These are phyloP conservation scores for Termitomyces sp. DNA, from an alignment of 768 basidiomycete genomes.

Conservation along the genomic window DNA sequence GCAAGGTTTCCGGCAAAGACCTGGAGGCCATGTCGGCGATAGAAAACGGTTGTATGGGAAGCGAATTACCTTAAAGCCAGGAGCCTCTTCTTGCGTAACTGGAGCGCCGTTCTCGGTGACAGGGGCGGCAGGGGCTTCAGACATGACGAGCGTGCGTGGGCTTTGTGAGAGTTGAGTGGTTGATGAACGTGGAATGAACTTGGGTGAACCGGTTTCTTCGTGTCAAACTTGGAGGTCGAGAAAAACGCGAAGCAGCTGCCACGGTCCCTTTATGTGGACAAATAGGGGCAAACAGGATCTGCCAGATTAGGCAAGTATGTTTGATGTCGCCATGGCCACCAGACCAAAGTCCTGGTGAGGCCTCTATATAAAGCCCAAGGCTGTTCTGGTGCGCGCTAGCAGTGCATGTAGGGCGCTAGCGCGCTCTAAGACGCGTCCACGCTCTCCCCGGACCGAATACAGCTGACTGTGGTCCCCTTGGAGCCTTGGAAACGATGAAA, in stretches of 20 bases:
- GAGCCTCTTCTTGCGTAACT: conserved; percentile 75
- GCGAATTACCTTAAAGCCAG: conserved; percentile 70
- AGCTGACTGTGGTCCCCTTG: neutral
- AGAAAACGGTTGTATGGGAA: conserved; percentile 19
- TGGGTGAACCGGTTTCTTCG: conserved; percentile 81
- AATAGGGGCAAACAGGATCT: conserved; percentile 30
- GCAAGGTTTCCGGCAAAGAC: conserved; percentile 96
- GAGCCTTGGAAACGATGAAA: neutral
- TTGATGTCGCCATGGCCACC: conserved; percentile 43
- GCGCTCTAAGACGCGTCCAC: conserved; percentile 3
- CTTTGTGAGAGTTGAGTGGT: conserved; percentile 48
- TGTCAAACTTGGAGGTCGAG: conserved; percentile 82
- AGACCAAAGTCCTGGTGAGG: too few species aligned
- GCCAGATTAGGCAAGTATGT: conserved; percentile 24
- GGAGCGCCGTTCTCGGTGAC: conserved; percentile 84
- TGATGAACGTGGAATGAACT: conserved; percentile 58
- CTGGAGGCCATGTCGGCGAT: conserved; percentile 35
- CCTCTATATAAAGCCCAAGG: neutral
- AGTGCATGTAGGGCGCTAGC: neutral
- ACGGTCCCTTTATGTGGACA: conserved; percentile 34
- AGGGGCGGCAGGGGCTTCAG: conserved; percentile 86
- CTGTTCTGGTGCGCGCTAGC: neutral
- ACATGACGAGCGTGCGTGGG: conserved; percentile 66
- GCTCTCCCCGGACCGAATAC: neutral
- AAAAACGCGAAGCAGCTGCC: conserved; percentile 27